Evolutionary conservation across 345 rosid genomes (phyloP).

Genomic region (Cardamine chenopodiifolia): DNA sequence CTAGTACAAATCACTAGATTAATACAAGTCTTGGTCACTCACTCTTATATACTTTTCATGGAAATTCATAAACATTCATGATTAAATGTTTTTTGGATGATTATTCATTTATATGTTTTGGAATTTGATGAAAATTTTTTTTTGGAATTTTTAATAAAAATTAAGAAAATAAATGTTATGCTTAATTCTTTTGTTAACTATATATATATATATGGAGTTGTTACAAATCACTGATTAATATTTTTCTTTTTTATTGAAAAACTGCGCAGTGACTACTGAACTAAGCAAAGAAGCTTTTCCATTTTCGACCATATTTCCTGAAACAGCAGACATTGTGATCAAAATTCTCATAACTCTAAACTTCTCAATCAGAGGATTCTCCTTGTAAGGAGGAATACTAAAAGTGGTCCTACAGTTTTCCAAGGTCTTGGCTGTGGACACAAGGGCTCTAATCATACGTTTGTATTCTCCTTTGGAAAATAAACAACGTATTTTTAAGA

Average conservation of each 20-base stretch:
- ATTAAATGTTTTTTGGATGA: background rate
- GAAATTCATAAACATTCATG: background rate
- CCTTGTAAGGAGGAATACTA: slow-evolving; percentile 6
- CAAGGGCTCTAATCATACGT: slow-evolving; percentile 9
- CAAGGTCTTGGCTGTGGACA: slow-evolving; percentile 13
- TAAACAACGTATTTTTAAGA: background rate
- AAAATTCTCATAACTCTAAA: slow-evolving; percentile 30
- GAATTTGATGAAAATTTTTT: too few species aligned
- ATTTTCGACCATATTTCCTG: slow-evolving; percentile 15
- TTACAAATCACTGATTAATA: background rate
- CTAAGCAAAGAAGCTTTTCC: slow-evolving; percentile 6
- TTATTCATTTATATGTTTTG: background rate
- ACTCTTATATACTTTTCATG: background rate
- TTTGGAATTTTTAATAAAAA: background rate
- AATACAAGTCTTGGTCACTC: background rate
- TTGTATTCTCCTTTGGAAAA: background rate
- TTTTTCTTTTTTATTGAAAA: background rate
- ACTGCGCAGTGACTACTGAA: background rate
- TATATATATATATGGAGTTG: background rate
- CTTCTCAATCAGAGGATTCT: slow-evolving; percentile 25
- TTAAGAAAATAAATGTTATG: background rate
- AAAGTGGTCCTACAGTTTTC: slow-evolving; percentile 15
- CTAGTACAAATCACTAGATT: background rate
- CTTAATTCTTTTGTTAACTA: background rate
- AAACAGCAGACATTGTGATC: slow-evolving; percentile 33